Evolutionary conservation across 257 asterid species (phyloP).

Genomic region (Nicotiana tomentosiformis): DNA sequence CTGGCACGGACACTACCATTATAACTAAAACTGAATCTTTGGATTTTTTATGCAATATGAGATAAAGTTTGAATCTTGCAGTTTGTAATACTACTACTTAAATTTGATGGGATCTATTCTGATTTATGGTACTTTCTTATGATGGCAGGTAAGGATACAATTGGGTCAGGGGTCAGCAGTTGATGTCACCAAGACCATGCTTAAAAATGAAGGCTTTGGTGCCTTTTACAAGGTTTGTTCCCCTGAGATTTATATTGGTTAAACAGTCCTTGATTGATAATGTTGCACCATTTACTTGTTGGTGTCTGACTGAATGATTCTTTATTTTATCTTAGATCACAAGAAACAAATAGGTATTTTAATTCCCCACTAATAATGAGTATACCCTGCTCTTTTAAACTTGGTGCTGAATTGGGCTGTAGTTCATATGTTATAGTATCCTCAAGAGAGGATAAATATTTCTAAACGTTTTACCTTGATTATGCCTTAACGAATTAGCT

Average conservation of each 20-base stretch:
- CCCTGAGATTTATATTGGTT: not conserved
- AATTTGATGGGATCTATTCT: constrained; percentile 13
- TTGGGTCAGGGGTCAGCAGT: constrained; percentile 95
- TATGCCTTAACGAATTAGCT: not conserved
- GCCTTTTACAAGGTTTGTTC: constrained; percentile 84
- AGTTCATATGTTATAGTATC: not conserved
- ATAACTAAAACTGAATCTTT: no score
- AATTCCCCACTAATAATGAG: not conserved
- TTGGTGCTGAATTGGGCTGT: not conserved
- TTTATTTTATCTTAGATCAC: not conserved
- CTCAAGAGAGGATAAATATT: not conserved
- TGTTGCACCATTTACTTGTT: not conserved
- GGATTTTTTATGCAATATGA: not conserved
- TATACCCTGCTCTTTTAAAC: not conserved
- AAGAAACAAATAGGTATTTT: not conserved
- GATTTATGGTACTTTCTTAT: constrained; percentile 8
- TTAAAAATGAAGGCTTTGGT: constrained; percentile 74
- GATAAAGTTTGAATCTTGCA: not conserved
- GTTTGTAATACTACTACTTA: not conserved
- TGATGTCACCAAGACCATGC: constrained; percentile 65
- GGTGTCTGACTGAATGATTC: not conserved
- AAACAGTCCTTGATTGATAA: not conserved
- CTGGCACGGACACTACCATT: no score
- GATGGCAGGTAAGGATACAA: constrained; percentile 84
- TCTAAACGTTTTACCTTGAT: not conserved